phyloP scores from a whole-genome alignment of 2,329 filamentous ascomycete genomes.

The Xylaria sp. region DNA sequence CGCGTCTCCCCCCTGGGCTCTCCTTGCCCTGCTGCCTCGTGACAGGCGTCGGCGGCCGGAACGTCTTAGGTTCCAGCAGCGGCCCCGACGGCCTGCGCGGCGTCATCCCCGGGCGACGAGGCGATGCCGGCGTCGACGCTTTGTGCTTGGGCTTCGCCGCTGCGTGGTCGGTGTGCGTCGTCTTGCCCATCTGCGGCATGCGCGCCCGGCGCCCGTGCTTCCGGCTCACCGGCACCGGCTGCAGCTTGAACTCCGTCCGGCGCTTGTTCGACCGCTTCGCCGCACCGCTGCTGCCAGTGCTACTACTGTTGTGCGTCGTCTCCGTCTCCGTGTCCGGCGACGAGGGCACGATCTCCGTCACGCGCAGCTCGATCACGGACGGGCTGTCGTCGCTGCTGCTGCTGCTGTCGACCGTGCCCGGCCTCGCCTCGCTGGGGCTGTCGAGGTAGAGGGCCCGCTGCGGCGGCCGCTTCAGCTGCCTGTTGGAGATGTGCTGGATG shows the following conservation, averaged over 20 bases:
- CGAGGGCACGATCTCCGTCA: neutral
- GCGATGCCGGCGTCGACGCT: too few relatives aligned
- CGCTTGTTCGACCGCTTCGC: conserved; percentile 19
- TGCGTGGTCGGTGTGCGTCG: too few relatives aligned
- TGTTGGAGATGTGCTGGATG: too few relatives aligned
- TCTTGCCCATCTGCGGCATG: neutral
- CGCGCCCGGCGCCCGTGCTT: neutral
- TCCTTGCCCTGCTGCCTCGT: too few relatives aligned
- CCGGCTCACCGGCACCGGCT: conserved; percentile 28
- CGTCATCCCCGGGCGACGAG: too few relatives aligned
- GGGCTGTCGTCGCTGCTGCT: neutral
- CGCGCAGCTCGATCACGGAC: neutral
- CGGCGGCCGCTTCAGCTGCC: neutral
- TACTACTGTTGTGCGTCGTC: too few relatives aligned
- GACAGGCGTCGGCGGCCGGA: neutral
- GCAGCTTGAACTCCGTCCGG: conserved; percentile 30
- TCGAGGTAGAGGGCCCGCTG: neutral
- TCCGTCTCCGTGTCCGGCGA: neutral
- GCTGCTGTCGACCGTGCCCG: neutral
- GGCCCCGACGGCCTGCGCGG: conserved; percentile 4
- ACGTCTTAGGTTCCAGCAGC: conserved; percentile 19
- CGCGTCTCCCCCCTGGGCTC: too few relatives aligned
- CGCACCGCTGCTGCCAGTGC: neutral
- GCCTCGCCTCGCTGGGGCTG: neutral
- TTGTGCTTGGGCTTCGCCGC: too few relatives aligned